phyloP scores from a whole-genome alignment of 495 filamentous ascomycete genomes.

The Neurospora hispaniola region DNA sequence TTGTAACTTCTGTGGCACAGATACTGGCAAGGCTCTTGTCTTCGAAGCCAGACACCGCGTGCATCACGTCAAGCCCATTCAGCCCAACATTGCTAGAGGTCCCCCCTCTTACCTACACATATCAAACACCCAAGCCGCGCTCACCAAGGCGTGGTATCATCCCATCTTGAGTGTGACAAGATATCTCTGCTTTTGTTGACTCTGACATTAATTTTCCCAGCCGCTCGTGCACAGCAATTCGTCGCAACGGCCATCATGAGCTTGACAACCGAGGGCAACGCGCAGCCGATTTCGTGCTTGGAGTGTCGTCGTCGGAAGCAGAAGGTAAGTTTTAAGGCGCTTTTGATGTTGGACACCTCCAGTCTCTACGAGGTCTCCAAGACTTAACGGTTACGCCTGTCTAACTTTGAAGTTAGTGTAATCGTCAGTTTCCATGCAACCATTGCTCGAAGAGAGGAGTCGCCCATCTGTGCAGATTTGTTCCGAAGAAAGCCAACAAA shows the following conservation, averaged over 20 bases:
- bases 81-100: background rate
- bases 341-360: background rate
- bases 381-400: background rate
- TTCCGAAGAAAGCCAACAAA: constrained; percentile 13
- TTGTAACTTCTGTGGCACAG: background rate
- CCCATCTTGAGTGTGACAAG: background rate
- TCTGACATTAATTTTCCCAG: background rate
- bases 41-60: background rate
- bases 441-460: constrained; percentile 31
- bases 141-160: constrained; percentile 2
- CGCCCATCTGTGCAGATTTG: constrained; percentile 29
- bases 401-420: constrained; percentile 25
- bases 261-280: background rate
- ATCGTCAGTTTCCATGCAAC: constrained; percentile 34
- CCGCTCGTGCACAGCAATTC: background rate
- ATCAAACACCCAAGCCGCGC: background rate
- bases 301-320: constrained; percentile 36
- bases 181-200: background rate
- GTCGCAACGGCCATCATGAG: background rate
- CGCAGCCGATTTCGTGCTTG: constrained; percentile 17
- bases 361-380: constrained; percentile 1
- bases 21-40: background rate
- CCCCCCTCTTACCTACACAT: background rate
- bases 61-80: background rate
- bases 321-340: constrained; percentile 18